Base-by-base conservation (phyloP, 192 early-diverging fungal genomes). In the Coemansia sp. region DNA sequence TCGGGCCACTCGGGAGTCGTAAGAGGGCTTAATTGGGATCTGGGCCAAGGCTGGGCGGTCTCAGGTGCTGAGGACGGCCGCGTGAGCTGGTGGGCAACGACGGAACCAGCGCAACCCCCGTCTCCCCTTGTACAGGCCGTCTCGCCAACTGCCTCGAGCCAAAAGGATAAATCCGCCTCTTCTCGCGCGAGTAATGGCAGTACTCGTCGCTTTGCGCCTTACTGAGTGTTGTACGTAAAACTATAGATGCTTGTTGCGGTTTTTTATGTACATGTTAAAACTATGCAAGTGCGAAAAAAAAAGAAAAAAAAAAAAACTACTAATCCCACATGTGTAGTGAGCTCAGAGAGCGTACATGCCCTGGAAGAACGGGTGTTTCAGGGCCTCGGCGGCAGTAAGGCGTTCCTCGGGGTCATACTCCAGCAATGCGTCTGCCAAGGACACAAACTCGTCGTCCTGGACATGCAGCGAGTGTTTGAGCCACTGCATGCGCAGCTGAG, bases 1-100 rank as follows among this genome's bases (percentile, higher is more conserved):
- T 89, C 86, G 11, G 96, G 89, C 8, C 96, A 99, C 63, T 73
- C 76, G n/a, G 96, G 93, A 51, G 86, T 98, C 69, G 91, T 99
- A 60, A 84, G 97, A 31, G 90, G 87, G 6, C 84, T 90, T 48
- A 77, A 65, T 69, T 97, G 94, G 94, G 85, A 95, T 51, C 64
- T 86, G 8, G 50, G 72, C 48, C 69, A 83, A 5, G 84, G 87
- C 27, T 78, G 78, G 46, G 79, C 94, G 27, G 76, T 91, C 17
- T 87, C 92, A 1, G 92, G 94, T 14, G 92, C 90, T 17, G 95
- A 96, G 66, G 94, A 94, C 69, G 88, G 90, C 10, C 85, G 80
- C 23, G 72, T 97, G 10, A 85, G 87, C 29, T 72, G 89, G 41
- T 97, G 94, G 94, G 66, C 80, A 42, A 67, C 57, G 17, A 36